phyloP scores from a whole-genome alignment of 805 yeast species.

The Lipomyces sp. region DNA sequence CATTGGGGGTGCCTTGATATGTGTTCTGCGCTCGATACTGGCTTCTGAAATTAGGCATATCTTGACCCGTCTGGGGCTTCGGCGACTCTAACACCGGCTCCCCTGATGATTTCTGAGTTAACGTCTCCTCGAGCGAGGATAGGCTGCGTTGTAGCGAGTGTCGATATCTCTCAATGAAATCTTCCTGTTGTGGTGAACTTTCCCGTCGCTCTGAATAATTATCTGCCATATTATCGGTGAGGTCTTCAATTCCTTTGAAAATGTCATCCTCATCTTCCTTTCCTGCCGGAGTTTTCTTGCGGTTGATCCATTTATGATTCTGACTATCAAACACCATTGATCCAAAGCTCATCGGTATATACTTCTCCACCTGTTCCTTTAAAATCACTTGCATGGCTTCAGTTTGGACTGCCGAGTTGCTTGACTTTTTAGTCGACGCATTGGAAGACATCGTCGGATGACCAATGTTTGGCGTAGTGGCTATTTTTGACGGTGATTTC shows the following conservation, averaged over 20 bases:
- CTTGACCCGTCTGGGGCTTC: conserved; percentile 20
- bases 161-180: conserved; percentile 15
- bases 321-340: conserved; percentile 39
- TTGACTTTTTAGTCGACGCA: conserved; percentile 17
- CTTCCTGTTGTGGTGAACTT: conserved; percentile 21
- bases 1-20: neutral
- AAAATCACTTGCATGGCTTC: conserved; percentile 34
- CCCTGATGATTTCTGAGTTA: conserved; percentile 17
- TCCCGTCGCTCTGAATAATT: neutral
- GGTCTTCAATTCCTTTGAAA: conserved; percentile 41
- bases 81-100: neutral
- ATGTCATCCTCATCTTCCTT: conserved; percentile 38
- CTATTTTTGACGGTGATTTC: conserved; percentile 11
- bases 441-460: conserved; percentile 7
- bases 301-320: conserved; percentile 36
- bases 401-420: conserved; percentile 8
- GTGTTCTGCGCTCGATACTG: neutral
- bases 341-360: conserved; percentile 31
- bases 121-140: conserved; percentile 26
- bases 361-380: conserved; percentile 25
- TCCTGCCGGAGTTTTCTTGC: conserved; percentile 5
- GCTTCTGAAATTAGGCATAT: neutral
- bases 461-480: neutral
- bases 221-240: conserved; percentile 22
- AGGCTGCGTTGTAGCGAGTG: conserved; percentile 24